A percentile compares a stretch with the other conserved stretches of the same genome.
Evolutionary conservation across 2,329 filamentous ascomycete species (phyloP).

Genomic region (Fusarium palustre): DNA sequence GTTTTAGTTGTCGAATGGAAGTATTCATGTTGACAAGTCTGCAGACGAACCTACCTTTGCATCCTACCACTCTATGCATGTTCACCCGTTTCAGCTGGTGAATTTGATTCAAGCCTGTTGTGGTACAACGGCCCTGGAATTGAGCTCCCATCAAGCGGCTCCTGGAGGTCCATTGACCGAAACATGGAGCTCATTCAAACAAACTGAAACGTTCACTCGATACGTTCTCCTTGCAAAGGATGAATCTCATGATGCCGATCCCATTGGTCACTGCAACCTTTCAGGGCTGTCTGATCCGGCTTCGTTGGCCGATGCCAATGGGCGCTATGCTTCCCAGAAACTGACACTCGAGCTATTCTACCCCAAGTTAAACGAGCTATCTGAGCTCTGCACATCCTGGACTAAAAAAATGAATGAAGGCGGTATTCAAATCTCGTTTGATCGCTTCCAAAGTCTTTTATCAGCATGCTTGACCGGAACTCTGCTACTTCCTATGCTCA

Average conservation of each 20-base stretch:
- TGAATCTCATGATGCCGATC: background rate
- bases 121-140: conserved; percentile 58
- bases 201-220: conserved; percentile 59
- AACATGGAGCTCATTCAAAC: conserved; percentile 59
- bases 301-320: conserved; percentile 49
- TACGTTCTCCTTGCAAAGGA: conserved; percentile 67
- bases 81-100: conserved; percentile 73
- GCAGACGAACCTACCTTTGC: conserved; percentile 75
- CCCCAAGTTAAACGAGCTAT: conserved; percentile 64
- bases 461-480: conserved; percentile 60
- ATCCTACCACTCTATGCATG: conserved; percentile 72
- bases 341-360: conserved; percentile 65
- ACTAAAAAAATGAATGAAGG: conserved; percentile 58
- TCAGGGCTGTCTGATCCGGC: conserved; percentile 21
- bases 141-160: conserved; percentile 50
- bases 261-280: conserved; percentile 3
- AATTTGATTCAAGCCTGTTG: conserved; percentile 77
- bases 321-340: conserved; percentile 59
- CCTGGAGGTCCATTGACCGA: conserved; percentile 64
- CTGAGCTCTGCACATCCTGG: conserved; percentile 62
- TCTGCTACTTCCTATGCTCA: conserved; percentile 62
- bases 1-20: conserved; percentile 38
- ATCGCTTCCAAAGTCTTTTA: conserved; percentile 65
- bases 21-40: conserved; percentile 3
- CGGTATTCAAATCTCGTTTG: conserved; percentile 62